Percentiles rank a stretch among this genome's conserved stretches.
Evolutionary conservation across 2,329 filamentous ascomycete species (phyloP).

Genomic region (Fusarium verrucosum): DNA sequence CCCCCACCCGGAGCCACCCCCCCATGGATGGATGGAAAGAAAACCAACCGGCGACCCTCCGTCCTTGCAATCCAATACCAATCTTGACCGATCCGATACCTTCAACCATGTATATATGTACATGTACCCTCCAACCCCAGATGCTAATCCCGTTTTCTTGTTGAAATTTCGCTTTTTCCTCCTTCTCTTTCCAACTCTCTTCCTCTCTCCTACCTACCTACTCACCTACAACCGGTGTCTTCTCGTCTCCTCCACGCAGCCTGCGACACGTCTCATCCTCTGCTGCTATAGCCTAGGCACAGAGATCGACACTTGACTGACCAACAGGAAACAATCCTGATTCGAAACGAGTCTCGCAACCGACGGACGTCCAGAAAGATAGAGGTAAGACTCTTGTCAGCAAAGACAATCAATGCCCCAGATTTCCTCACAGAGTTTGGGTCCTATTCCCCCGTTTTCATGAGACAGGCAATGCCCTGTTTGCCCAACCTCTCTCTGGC

Average conservation of each 20-base stretch:
- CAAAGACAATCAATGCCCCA: conserved; percentile 9
- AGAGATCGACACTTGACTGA: conserved; percentile 30
- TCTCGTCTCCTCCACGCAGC: background rate
- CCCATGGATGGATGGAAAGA: no score
- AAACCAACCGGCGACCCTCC: conserved; percentile 32
- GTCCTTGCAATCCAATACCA: conserved; percentile 23
- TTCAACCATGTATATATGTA: conserved; percentile 29
- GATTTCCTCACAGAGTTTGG: conserved; percentile 4
- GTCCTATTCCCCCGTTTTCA: background rate
- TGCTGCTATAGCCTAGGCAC: conserved; percentile 8
- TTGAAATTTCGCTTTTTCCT: conserved; percentile 24
- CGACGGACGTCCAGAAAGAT: conserved; percentile 7
- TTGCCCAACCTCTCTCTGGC: background rate
- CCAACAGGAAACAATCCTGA: conserved; percentile 5
- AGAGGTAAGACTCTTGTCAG: conserved; percentile 25
- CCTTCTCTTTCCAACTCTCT: background rate
- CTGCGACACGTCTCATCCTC: conserved; percentile 3
- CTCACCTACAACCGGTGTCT: background rate
- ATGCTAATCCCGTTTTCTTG: conserved; percentile 12
- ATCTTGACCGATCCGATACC: conserved; percentile 4
- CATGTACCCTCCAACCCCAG: conserved; percentile 19
- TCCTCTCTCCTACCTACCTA: background rate
- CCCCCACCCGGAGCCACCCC: conserved; percentile 5
- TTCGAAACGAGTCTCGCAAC: conserved; percentile 23
- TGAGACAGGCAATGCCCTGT: background rate